These are phyloP conservation scores for Trypethelium eluteriae DNA, from an alignment of 495 filamentous ascomycete genomes.

Conservation along the genomic window DNA sequence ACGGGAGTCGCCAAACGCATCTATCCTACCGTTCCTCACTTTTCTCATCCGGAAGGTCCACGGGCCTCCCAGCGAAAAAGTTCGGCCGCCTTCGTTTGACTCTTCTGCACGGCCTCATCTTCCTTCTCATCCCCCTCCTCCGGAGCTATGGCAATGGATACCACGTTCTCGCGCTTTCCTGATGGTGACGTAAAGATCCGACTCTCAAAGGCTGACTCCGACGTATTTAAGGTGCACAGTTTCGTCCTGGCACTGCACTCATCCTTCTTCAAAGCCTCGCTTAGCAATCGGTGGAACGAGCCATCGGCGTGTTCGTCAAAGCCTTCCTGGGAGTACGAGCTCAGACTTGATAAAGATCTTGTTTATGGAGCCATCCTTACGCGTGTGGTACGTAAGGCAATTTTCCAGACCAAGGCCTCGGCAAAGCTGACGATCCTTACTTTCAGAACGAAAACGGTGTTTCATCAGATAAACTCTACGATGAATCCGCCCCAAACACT, in stretches of 20 bases:
- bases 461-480: background rate
- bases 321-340: background rate
- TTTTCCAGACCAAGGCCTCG: background rate
- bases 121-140: too few relatives aligned
- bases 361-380: background rate
- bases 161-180: background rate
- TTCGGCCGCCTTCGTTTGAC: too few relatives aligned
- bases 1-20: too few relatives aligned
- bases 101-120: too few relatives aligned
- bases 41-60: too few relatives aligned
- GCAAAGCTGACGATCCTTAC: background rate
- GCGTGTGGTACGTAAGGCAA: background rate
- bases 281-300: constrained; percentile 11
- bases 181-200: constrained; percentile 10
- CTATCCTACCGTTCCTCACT: too few relatives aligned
- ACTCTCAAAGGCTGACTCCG: background rate
- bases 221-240: constrained; percentile 12
- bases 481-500: background rate
- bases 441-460: background rate
- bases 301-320: background rate
- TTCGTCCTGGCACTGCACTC: constrained; percentile 15
- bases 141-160: background rate
- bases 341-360: background rate
- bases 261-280: constrained; percentile 12
- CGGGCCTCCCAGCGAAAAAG: too few relatives aligned